phyloP scores from a whole-genome alignment of 768 basidiomycete species.

The Boletellus sp. region DNA sequence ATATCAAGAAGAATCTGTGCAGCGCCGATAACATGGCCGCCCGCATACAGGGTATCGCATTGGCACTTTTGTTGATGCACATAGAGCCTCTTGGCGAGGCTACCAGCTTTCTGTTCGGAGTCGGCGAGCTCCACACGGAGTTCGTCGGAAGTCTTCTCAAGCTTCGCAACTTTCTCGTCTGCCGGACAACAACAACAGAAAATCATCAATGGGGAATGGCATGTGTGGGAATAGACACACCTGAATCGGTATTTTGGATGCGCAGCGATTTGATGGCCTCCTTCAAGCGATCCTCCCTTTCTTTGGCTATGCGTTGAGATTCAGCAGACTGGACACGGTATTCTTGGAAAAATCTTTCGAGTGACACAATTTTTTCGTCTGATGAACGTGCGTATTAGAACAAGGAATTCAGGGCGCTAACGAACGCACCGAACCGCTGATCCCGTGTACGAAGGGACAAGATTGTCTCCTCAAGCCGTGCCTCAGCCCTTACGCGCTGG shows the following conservation, averaged over 20 bases:
- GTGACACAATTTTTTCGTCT: neutral
- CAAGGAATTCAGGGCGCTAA: neutral
- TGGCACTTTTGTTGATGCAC: neutral
- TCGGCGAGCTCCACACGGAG: neutral
- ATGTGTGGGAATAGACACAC: neutral
- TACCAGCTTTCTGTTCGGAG: neutral
- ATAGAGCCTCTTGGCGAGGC: neutral
- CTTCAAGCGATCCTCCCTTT: neutral
- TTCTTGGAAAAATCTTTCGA: neutral
- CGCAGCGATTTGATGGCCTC: neutral
- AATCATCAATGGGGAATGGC: neutral
- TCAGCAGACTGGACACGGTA: no score
- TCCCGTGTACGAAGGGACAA: neutral
- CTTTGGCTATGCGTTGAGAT: neutral
- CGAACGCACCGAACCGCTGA: neutral
- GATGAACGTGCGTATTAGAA: neutral
- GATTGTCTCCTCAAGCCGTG: neutral
- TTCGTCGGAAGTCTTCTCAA: neutral
- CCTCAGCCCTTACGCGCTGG: neutral
- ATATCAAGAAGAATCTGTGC: neutral
- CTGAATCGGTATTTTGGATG: neutral
- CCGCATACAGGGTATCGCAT: neutral
- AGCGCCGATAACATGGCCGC: neutral
- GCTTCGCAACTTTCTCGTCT: neutral
- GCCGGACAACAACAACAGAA: neutral